Conservation (phyloP, 257 asterid species). For the Phtheirospermum japonicum region DNA sequence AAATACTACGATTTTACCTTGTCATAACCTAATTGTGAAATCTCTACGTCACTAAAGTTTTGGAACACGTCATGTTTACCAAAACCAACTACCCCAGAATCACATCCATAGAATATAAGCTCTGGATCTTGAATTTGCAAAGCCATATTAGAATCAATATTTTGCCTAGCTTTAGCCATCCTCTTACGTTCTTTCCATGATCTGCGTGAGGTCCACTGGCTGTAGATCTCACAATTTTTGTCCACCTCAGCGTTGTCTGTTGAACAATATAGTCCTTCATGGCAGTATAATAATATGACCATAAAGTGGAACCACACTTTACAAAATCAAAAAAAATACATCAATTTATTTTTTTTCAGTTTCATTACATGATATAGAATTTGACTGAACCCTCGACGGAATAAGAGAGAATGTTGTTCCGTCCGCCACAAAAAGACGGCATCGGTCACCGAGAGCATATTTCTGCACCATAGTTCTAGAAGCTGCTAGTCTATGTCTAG, state of each 20-base stretch:
- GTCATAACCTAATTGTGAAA: constrained; percentile 68
- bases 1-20: constrained; percentile 41
- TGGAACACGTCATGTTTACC: constrained; percentile 51
- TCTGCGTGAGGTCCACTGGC: constrained; percentile 69
- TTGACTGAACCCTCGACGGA: constrained; percentile 47
- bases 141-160: constrained; percentile 32
- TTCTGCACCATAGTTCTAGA: constrained; percentile 84
- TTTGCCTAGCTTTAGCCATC: constrained; percentile 51
- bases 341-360: constrained; percentile 18
- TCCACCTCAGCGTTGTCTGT: constrained; percentile 33
- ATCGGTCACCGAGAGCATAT: constrained; percentile 68
- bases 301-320: constrained; percentile 20
- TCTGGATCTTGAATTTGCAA: constrained; percentile 67
- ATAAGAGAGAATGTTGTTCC: constrained; percentile 76
- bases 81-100: constrained; percentile 82
- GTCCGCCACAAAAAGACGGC: constrained; percentile 94
- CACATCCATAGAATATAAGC: constrained; percentile 68
- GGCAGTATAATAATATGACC: constrained; percentile 6
- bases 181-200: constrained; percentile 86
- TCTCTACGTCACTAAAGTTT: constrained; percentile 32
- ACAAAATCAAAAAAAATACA: constrained; percentile 7
- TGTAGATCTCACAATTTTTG: constrained; percentile 44
- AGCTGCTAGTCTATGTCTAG: constrained; percentile 91
- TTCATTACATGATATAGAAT: constrained; percentile 42
- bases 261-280: constrained; percentile 22